Conservation (phyloP, 1,284 basidiomycete genomes). For the Ustilago trichophora region DNA sequence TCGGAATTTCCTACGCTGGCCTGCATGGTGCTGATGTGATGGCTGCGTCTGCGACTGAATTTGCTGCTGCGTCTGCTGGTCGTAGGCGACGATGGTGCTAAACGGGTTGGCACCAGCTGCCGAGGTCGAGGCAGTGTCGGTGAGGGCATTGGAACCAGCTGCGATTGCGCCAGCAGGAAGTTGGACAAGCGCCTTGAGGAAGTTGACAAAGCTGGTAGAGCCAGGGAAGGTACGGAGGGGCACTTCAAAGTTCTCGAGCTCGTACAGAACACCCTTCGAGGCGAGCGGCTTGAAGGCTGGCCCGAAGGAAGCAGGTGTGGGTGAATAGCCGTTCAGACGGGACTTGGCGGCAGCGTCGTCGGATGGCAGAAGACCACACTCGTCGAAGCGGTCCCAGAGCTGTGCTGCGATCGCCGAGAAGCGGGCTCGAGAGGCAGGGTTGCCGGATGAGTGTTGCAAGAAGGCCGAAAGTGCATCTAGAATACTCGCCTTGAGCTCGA, state of each 20-base stretch:
- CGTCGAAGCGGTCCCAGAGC: conserved; percentile 84
- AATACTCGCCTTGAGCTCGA: conserved; percentile 90
- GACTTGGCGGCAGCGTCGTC: conserved; percentile 26
- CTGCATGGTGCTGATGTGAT: conserved; percentile 15
- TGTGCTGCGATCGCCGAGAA: conserved; percentile 75
- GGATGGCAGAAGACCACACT: conserved; percentile 59
- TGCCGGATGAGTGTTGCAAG: conserved; percentile 51
- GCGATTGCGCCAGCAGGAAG: conserved; percentile 24
- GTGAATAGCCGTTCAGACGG: background rate
- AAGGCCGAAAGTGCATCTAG: conserved; percentile 87
- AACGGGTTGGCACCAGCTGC: conserved; percentile 29
- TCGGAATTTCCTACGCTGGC: conserved; percentile 25
- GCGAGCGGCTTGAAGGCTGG: conserved; percentile 33
- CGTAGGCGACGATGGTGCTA: conserved; percentile 38
- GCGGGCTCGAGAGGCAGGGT: conserved; percentile 14
- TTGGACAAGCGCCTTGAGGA: conserved; percentile 76
- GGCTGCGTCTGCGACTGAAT: conserved; percentile 19
- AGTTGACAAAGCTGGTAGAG: conserved; percentile 84
- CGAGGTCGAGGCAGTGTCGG: conserved; percentile 9
- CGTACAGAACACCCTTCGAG: conserved; percentile 66
- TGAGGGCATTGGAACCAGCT: conserved; percentile 26
- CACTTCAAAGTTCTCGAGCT: conserved; percentile 86
- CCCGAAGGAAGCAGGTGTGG: conserved; percentile 18
- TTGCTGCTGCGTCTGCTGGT: conserved; percentile 25
- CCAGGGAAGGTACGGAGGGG: conserved; percentile 81